A percentile compares a stretch with the other conserved stretches of the same genome.
phyloP scores from a whole-genome alignment of 1,139 yeast genomes.

The Lodderomyces theae region DNA sequence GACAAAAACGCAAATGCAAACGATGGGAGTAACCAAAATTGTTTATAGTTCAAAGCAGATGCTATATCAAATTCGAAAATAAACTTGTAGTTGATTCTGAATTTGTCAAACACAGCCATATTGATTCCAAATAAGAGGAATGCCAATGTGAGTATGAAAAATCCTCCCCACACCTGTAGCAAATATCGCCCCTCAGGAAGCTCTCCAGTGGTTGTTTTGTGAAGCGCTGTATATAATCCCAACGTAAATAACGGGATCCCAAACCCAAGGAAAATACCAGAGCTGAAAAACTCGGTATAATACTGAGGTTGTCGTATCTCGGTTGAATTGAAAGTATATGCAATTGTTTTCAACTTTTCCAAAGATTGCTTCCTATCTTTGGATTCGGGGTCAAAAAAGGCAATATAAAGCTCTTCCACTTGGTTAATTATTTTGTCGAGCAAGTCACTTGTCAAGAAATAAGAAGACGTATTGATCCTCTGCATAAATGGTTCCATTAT shows the following conservation, averaged over 20 bases:
- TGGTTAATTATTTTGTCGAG: constrained; percentile 59
- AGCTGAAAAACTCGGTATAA: constrained; percentile 47
- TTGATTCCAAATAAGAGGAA: constrained; percentile 64
- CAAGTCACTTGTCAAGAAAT: constrained; percentile 64
- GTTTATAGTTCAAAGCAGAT: constrained; percentile 64
- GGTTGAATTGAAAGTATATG: constrained; percentile 38
- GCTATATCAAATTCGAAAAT: constrained; percentile 85
- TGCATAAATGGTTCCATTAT: constrained; percentile 57
- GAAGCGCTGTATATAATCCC: constrained; percentile 50
- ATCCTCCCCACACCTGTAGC: constrained; percentile 92
- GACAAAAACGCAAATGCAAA: constrained; percentile 55
- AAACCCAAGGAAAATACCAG: constrained; percentile 70
- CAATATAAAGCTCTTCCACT: constrained; percentile 67
- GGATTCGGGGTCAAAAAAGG: constrained; percentile 57
- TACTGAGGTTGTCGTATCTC: constrained; percentile 28
- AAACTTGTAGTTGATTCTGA: constrained; percentile 82
- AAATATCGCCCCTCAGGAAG: constrained; percentile 56
- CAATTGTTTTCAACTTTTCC: constrained; percentile 61
- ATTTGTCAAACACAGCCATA: constrained; percentile 68
- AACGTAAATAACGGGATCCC: constrained; percentile 61
- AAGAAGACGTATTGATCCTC: constrained; percentile 49
- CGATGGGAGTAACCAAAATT: constrained; percentile 63
- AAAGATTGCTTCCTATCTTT: constrained; percentile 73
- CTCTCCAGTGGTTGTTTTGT: constrained; percentile 32
- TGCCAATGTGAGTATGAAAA: constrained; percentile 61